Percentiles rank a stretch among this genome's conserved stretches.
phyloP scores from a whole-genome alignment of 2,329 filamentous ascomycete genomes.

The Xenoacremonium recifei region DNA sequence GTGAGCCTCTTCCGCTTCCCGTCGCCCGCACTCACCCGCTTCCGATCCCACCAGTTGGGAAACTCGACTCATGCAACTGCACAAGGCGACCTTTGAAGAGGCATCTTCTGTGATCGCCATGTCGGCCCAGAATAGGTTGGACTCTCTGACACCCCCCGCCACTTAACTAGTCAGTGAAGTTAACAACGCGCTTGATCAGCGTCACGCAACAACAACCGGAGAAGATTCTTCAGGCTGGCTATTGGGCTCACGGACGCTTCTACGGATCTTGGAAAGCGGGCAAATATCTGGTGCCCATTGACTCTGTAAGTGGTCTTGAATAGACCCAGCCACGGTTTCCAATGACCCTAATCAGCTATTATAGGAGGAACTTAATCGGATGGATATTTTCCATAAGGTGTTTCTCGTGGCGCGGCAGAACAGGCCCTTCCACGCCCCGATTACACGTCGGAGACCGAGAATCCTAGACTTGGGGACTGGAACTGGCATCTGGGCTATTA shows the following conservation, averaged over 20 bases:
- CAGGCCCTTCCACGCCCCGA: conserved; percentile 21
- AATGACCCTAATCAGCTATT: conserved; percentile 12
- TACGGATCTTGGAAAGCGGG: conserved; percentile 68
- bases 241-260: conserved; percentile 63
- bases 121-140: conserved; percentile 32
- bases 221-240: conserved; percentile 26
- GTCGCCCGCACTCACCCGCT: not conserved
- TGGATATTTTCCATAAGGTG: conserved; percentile 81
- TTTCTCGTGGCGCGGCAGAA: conserved; percentile 63
- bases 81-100: not conserved
- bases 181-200: conserved; percentile 16
- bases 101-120: conserved; percentile 25
- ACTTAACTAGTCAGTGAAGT: conserved; percentile 4
- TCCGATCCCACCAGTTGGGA: not conserved
- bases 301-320: conserved; percentile 55
- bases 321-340: not conserved
- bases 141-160: conserved; percentile 1
- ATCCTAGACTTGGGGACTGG: conserved; percentile 76
- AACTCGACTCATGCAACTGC: not conserved
- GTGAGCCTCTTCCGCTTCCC: not conserved
- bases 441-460: conserved; percentile 23
- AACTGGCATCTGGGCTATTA: conserved; percentile 88
- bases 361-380: conserved; percentile 70
- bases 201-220: conserved; percentile 15
- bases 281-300: conserved; percentile 75